Evolutionary conservation across 2,329 filamentous ascomycete species (phyloP), one percentile per base, ranked within the genome.

Genomic region (Paecilomyces fulvus): DNA sequence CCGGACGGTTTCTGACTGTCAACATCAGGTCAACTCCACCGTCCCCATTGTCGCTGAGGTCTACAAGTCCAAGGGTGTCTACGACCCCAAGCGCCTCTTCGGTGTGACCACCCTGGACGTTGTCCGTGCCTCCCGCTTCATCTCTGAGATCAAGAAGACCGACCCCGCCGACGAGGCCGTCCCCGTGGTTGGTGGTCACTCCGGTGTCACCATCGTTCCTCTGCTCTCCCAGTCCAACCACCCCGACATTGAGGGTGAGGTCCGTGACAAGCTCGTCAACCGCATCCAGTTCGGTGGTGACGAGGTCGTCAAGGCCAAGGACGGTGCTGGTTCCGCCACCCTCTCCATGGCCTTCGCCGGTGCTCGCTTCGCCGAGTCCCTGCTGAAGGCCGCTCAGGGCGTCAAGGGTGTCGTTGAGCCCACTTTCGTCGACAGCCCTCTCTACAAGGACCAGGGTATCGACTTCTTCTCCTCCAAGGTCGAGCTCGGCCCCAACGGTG

Each of bases 81-180:
- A 96, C 87, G 92, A 99, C 86, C 92, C 94, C 77, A 95, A 95
- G 87, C 90, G 89, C 73, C 90, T 99, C 69, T 99, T 99, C 80
- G 94, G 94, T 83, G 94, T 99, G 74, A 99, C 94, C 79, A 97
- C 94, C 72, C 91, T 99, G 71, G 94, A 99, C 71, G 92, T 97
- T 64, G 94, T 99, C 78, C 94, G 94, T 74, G 92, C 94, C 72
- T 92, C 87, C 73, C 90, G 92, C 80, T 99, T 99, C 86, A 94
- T 97, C 80, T 91, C 89, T 70, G 86, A 96, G 84, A 78, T 95
- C 80, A 92, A 95, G 86, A 79, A 77, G 73, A 90, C 88, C 77
- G 88, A 97, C 83, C 94, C 94, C 69, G 85, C 86, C 73, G 85
- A 89, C 75, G 92, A 96, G 87, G 88, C 90, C 77, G 92, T 99